Conservation (phyloP, 306 rosid genomes). For the Hippophae gyantsensis region DNA sequence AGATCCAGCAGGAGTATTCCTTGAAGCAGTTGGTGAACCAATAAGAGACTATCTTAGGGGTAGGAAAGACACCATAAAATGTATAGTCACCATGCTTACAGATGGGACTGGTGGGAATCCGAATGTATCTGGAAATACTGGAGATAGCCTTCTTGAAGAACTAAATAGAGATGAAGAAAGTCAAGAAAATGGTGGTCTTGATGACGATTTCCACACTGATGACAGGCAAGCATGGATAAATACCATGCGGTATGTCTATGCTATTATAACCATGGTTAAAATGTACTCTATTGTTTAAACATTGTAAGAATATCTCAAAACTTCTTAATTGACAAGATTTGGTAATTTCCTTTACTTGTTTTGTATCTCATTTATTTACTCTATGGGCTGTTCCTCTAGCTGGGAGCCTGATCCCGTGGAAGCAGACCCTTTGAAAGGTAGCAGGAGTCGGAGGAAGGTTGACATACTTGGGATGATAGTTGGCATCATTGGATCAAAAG, state of each 20-base stretch:
- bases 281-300: conserved; percentile 4
- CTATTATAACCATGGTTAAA: conserved; percentile 4
- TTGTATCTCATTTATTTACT: conserved; percentile 15
- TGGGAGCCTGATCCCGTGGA: conserved; percentile 99
- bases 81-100: conserved; percentile 94
- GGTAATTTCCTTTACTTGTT: not conserved
- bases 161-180: conserved; percentile 85
- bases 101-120: conserved; percentile 87
- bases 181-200: conserved; percentile 64
- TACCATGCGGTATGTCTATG: conserved; percentile 45
- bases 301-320: not conserved
- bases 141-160: conserved; percentile 98
- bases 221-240: conserved; percentile 93
- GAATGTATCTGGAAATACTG: conserved; percentile 72
- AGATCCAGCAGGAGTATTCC: conserved; percentile 95
- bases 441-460: conserved; percentile 78
- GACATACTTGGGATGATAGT: conserved; percentile 99
- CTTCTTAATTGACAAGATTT: not conserved
- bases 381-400: conserved; percentile 30
- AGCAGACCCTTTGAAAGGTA: conserved; percentile 89
- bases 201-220: conserved; percentile 81
- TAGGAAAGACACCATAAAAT: conserved; percentile 94
- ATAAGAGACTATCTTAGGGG: conserved; percentile 94
- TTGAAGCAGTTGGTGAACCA: conserved; percentile 96
- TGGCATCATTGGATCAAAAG: conserved; percentile 88